A percentile compares a stretch with the other conserved stretches of the same genome.
These are phyloP conservation scores for Epichloe uncinata DNA, from an alignment of 2,329 filamentous ascomycete genomes.

Conservation along the genomic window DNA sequence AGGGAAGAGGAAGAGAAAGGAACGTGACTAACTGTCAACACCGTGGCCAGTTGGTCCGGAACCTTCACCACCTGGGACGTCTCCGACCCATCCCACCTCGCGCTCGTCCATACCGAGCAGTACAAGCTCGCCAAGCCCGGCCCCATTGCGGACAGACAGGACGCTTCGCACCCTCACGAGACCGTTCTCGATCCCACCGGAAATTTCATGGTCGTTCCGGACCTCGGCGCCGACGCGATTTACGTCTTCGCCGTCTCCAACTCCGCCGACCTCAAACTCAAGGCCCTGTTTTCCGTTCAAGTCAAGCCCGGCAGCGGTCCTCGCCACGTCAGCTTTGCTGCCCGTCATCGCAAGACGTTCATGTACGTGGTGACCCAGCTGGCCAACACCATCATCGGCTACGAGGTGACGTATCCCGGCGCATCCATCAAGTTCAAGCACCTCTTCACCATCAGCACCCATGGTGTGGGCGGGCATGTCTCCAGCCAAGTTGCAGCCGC, in stretches of 20 bases:
- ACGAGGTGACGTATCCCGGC: conserved; percentile 37
- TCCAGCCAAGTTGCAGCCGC: conserved; percentile 34
- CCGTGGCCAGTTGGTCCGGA: conserved; percentile 20
- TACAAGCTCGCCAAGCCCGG: conserved; percentile 27
- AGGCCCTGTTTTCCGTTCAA: conserved; percentile 24
- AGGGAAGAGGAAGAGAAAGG: too few species aligned
- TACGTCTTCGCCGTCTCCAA: conserved; percentile 37
- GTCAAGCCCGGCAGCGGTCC: conserved; percentile 45
- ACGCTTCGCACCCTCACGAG: conserved; percentile 49
- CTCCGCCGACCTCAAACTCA: conserved; percentile 29
- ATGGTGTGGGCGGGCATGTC: conserved; percentile 28
- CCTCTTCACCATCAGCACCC: conserved; percentile 33
- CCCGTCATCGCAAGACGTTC: conserved; percentile 31
- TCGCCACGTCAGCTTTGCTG: conserved; percentile 48
- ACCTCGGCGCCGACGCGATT: conserved; percentile 51
- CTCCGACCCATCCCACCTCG: conserved; percentile 22
- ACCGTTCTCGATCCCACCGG: conserved; percentile 52
- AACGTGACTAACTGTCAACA: not conserved
- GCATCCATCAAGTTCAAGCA: conserved; percentile 30
- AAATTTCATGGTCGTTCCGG: conserved; percentile 48
- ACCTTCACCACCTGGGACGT: conserved; percentile 33
- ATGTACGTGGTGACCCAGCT: conserved; percentile 52
- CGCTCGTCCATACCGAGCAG: conserved; percentile 22
- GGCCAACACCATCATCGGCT: conserved; percentile 41
- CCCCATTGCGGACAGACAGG: conserved; percentile 33